A percentile compares a stretch with the other conserved stretches of the same genome.
These are phyloP conservation scores for Zarea fungicola DNA, from an alignment of 2,329 filamentous ascomycete species.

Conservation along the genomic window DNA sequence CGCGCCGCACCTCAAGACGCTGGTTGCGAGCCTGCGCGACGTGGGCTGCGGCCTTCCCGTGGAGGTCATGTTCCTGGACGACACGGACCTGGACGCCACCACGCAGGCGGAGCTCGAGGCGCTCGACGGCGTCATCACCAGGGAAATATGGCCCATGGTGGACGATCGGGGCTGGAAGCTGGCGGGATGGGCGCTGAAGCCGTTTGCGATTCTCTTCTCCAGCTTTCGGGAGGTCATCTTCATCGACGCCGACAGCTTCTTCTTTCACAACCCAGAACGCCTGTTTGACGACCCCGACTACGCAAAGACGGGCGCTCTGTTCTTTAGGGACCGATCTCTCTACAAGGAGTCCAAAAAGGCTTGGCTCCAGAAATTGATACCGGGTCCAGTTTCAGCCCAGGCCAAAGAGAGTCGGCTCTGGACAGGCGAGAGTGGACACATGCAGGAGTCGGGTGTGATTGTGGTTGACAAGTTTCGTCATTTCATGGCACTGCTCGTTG, in stretches of 20 bases:
- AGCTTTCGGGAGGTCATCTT: constrained; percentile 8
- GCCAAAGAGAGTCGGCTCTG: constrained; percentile 1
- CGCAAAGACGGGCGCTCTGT: not conserved
- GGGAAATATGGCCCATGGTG: constrained; percentile 5
- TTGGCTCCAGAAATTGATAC: constrained; percentile 1
- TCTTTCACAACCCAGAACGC: not conserved
- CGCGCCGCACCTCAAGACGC: not conserved
- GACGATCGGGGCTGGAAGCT: constrained; percentile 5
- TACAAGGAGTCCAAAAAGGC: constrained; percentile 2
- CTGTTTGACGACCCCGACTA: constrained; percentile 5
- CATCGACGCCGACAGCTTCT: constrained; percentile 5
- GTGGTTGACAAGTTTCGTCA: constrained; percentile 7
- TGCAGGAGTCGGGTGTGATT: constrained; percentile 6
- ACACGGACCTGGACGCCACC: not conserved
- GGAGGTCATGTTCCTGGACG: constrained; percentile 6
- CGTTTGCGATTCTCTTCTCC: constrained; percentile 2
- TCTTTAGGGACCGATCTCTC: constrained; percentile 3
- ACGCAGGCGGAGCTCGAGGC: not conserved
- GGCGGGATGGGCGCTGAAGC: constrained; percentile 1
- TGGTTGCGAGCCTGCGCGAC: not conserved
- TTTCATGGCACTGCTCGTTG: constrained; percentile 6
- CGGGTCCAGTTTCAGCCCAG: not conserved
- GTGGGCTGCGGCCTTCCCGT: constrained; percentile 5
- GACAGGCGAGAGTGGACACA: constrained; percentile 2
- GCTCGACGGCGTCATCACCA: not conserved